Conservation (phyloP, 2,329 filamentous ascomycete genomes). For the Bretziella fagacearum region DNA sequence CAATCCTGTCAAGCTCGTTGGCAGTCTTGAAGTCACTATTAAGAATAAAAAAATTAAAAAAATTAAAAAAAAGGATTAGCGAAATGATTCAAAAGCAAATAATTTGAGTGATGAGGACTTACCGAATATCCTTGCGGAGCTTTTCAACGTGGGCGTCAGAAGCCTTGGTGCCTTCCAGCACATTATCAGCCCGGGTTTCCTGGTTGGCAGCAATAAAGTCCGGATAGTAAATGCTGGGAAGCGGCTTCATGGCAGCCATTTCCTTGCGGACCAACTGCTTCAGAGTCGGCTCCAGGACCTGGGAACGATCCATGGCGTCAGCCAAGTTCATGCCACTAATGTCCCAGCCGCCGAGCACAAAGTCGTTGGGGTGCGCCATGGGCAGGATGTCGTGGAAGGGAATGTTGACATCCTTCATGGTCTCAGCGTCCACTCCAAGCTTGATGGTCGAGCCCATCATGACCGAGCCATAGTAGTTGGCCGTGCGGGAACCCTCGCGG, state of each 20-base stretch:
- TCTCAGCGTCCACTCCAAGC: conserved; percentile 73
- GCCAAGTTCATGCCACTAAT: conserved; percentile 84
- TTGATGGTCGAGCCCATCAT: conserved; percentile 97
- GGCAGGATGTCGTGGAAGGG: conserved; percentile 88
- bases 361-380: conserved; percentile 93
- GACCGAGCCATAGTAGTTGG: conserved; percentile 97
- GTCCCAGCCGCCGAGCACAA: conserved; percentile 93
- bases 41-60: background rate
- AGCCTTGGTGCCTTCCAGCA: conserved; percentile 69
- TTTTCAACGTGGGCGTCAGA: conserved; percentile 78
- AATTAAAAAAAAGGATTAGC: conserved; percentile 8
- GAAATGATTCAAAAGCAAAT: background rate
- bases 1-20: conserved; percentile 81
- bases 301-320: conserved; percentile 85
- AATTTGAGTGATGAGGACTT: background rate
- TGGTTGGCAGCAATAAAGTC: conserved; percentile 99
- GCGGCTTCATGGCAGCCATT: conserved; percentile 72
- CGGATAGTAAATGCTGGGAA: conserved; percentile 94
- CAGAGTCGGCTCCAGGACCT: conserved; percentile 86
- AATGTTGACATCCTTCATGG: conserved; percentile 80
- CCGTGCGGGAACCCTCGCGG: conserved; percentile 64
- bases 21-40: conserved; percentile 68
- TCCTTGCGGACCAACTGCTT: conserved; percentile 85
- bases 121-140: conserved; percentile 72
- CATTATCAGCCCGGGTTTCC: conserved; percentile 85